Evolutionary conservation across 2,329 filamentous ascomycete genomes (phyloP), one percentile per base, ranked within the genome.

Genomic region (Talaromyces amestolkiae): DNA sequence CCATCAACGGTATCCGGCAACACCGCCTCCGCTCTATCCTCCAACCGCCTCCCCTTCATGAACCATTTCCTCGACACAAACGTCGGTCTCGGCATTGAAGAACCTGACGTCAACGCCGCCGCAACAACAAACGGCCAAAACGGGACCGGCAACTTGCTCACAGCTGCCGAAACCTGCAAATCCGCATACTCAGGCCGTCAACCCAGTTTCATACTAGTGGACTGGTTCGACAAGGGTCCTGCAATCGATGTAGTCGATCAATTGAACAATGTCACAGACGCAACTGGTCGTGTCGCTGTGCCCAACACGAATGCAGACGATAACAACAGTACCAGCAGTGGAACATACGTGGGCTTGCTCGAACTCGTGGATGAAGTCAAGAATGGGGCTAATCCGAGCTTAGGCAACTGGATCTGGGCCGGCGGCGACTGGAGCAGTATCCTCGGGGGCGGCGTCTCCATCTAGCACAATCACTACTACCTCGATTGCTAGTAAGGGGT

Each of bases 41-140:
- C 82, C 1, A 85, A 85, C 70, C 84, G 87, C 70, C 83, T 95
- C 75, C 87, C 91, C 31, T 81, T 95, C 10, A 84, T 91, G 80
- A 95, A 95, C 81, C 91, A 95, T 79, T 94, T 95, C 81, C 84
- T 90, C 62, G 88, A 93, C 80, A 79, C 83, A 65, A 77, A 74
- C 5, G 73, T 87, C 24, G 75, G 82, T 19, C 76, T 83, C 3
- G 82, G 81, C 66, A 85, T 91, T 71, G 78, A 85, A 68, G 80
- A 87, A 47, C 89, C 90, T 2, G 85, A 90, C 69, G 80, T 84
- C n/a, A 82, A 79, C 68, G 81, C 85, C 70, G 84, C 90, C 68
- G 78, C 79, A 9, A 85, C 81, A 10, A 92, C 90, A 47, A 94
- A 94, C 75, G 87, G 84, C 41, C 80, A 87, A 9, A 81, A 78